Percentiles rank a stretch among this genome's conserved stretches.
These are phyloP conservation scores for Pythium aristosporum DNA, from an alignment of 352 stramenopile genomes.

Conservation along the genomic window DNA sequence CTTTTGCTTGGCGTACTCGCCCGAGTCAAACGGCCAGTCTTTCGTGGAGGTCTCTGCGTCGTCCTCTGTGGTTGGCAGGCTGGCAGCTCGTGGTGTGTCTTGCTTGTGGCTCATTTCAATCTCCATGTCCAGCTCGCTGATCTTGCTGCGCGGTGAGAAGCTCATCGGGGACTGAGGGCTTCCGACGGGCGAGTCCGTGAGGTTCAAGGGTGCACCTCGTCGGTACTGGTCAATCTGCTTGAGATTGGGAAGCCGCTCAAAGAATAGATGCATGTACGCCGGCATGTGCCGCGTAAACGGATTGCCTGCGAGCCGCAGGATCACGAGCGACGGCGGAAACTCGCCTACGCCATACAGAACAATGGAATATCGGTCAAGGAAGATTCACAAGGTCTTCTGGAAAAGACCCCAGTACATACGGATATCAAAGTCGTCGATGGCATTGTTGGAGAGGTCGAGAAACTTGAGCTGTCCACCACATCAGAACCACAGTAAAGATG, in stretches of 20 bases:
- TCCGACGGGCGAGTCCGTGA: background rate
- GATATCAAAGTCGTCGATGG: constrained; percentile 65
- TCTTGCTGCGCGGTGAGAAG: constrained; percentile 29
- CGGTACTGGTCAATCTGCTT: constrained; percentile 58
- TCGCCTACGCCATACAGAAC: constrained; percentile 27
- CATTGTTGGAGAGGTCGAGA: constrained; percentile 75
- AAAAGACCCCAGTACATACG: constrained; percentile 18
- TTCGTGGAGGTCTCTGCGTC: constrained; percentile 9
- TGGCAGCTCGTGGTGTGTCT: background rate
- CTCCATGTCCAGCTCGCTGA: constrained; percentile 39
- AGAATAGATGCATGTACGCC: constrained; percentile 56
- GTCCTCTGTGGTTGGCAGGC: constrained; percentile 20
- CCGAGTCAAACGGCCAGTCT: constrained; percentile 18
- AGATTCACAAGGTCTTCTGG: too few relatives aligned
- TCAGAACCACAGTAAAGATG: background rate
- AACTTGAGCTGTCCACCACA: constrained; percentile 56
- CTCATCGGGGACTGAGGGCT: constrained; percentile 17
- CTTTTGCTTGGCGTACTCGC: constrained; percentile 47
- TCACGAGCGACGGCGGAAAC: constrained; percentile 53
- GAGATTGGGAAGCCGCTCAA: constrained; percentile 59
- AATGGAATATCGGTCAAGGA: too few relatives aligned
- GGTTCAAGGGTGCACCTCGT: constrained; percentile 18
- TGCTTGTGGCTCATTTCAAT: constrained; percentile 30
- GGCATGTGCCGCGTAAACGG: constrained; percentile 58
- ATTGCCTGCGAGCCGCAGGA: constrained; percentile 55